Conservation (phyloP, 768 basidiomycete genomes). For the Trametes punicea region DNA sequence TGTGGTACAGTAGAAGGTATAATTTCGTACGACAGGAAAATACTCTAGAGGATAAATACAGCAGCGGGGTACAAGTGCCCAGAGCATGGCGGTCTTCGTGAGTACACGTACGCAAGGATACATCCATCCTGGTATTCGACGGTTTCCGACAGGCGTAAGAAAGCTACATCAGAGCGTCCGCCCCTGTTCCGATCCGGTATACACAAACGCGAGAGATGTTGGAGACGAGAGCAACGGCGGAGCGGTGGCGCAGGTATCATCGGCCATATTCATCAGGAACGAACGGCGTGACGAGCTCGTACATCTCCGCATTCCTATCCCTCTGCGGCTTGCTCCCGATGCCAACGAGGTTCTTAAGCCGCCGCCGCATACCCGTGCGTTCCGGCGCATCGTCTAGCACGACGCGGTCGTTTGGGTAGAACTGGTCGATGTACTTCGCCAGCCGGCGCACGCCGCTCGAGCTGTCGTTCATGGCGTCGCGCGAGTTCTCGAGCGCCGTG, state of each 20-base stretch:
- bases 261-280: slow-evolving; percentile 72
- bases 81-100: not conserved
- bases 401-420: slow-evolving; percentile 52
- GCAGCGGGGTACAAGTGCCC: not conserved
- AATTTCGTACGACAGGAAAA: too few species aligned
- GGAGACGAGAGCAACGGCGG: not conserved
- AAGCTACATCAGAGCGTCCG: not conserved
- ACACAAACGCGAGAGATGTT: not conserved
- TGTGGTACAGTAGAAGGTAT: too few species aligned
- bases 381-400: slow-evolving; percentile 36
- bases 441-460: slow-evolving; percentile 61
- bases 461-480: slow-evolving; percentile 56
- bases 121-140: not conserved
- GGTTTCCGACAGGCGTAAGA: not conserved
- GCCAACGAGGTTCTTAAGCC: slow-evolving; percentile 62
- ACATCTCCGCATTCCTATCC: slow-evolving; percentile 72
- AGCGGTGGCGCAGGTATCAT: slow-evolving; percentile 3
- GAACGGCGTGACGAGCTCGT: slow-evolving; percentile 81
- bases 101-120: slow-evolving; percentile 3
- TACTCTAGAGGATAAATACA: slow-evolving; percentile 12
- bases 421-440: slow-evolving; percentile 64
- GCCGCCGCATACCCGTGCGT: slow-evolving; percentile 43
- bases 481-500: slow-evolving; percentile 65
- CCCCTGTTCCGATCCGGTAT: not conserved
- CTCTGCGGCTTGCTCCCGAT: slow-evolving; percentile 44